Evolutionary conservation across 148 eudicot genomes (phyloP).

Genomic region (Chenopodium quinoa): DNA sequence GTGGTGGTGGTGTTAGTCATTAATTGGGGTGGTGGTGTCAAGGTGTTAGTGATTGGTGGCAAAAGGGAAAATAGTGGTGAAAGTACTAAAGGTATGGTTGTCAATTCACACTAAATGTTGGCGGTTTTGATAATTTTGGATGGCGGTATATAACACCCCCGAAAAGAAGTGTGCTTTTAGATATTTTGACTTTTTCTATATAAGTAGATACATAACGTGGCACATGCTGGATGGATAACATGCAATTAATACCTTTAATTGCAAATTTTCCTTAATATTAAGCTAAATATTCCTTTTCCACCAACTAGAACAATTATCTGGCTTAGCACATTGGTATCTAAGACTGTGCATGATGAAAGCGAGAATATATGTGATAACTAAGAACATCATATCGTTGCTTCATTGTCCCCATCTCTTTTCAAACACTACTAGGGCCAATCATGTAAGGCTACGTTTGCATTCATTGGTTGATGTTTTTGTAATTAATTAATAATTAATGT

Average conservation of each 20-base stretch:
- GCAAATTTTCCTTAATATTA: not conserved
- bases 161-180: too few relatives aligned
- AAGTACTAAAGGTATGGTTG: too few relatives aligned
- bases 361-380: slow-evolving; percentile 12
- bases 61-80: too few relatives aligned
- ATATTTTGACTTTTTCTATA: not conserved
- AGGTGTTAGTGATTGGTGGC: too few relatives aligned
- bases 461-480: not conserved
- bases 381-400: slow-evolving; percentile 5
- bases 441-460: not conserved
- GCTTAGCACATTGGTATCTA: not conserved
- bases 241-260: not conserved
- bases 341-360: slow-evolving; percentile 4
- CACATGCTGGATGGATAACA: not conserved
- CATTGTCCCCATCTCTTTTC: not conserved
- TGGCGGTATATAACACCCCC: too few relatives aligned
- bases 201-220: not conserved
- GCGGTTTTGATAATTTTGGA: too few relatives aligned
- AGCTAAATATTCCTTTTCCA: slow-evolving; percentile 6
- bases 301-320: slow-evolving; percentile 5
- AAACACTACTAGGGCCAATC: not conserved
- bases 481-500: not conserved
- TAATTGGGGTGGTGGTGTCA: too few relatives aligned
- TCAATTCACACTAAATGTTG: too few relatives aligned
- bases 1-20: too few relatives aligned